phyloP scores from a whole-genome alignment of 805 yeast genomes.

The Metschnikowia noctiluminum region DNA sequence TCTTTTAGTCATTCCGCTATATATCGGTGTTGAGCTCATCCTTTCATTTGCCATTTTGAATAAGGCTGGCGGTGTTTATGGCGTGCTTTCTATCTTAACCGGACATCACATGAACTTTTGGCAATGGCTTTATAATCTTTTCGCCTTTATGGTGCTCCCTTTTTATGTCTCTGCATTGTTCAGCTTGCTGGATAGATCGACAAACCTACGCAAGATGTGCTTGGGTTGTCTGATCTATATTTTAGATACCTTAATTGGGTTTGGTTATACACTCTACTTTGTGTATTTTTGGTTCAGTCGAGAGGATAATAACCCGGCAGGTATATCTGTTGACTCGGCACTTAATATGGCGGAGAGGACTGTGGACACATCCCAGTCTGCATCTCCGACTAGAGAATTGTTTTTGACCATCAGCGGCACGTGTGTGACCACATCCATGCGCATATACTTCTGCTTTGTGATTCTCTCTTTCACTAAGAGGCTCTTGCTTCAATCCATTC shows the following conservation, averaged over 20 bases:
- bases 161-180: slow-evolving; percentile 60
- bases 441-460: slow-evolving; percentile 60
- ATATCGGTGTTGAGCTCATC: slow-evolving; percentile 81
- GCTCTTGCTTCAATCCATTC: slow-evolving; percentile 41
- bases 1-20: slow-evolving; percentile 70
- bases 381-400: slow-evolving; percentile 54
- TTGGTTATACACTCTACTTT: slow-evolving; percentile 71
- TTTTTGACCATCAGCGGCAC: slow-evolving; percentile 54
- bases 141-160: slow-evolving; percentile 61
- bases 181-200: slow-evolving; percentile 36
- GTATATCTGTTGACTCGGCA: neutral
- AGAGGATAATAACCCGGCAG: slow-evolving; percentile 35
- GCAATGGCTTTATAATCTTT: slow-evolving; percentile 77
- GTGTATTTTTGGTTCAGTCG: slow-evolving; percentile 68
- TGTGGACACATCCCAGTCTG: slow-evolving; percentile 49
- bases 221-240: slow-evolving; percentile 60
- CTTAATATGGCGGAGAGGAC: slow-evolving; percentile 4
- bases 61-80: slow-evolving; percentile 87
- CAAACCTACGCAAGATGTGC: slow-evolving; percentile 59
- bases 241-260: slow-evolving; percentile 63
- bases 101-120: slow-evolving; percentile 80
- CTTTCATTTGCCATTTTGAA: slow-evolving; percentile 75
- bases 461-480: slow-evolving; percentile 58
- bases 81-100: slow-evolving; percentile 79
- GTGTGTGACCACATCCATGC: slow-evolving; percentile 41